Evolutionary conservation across 306 rosid genomes (phyloP), one percentile per base, ranked within the genome.

Genomic region (Aeschynomene evenia): DNA sequence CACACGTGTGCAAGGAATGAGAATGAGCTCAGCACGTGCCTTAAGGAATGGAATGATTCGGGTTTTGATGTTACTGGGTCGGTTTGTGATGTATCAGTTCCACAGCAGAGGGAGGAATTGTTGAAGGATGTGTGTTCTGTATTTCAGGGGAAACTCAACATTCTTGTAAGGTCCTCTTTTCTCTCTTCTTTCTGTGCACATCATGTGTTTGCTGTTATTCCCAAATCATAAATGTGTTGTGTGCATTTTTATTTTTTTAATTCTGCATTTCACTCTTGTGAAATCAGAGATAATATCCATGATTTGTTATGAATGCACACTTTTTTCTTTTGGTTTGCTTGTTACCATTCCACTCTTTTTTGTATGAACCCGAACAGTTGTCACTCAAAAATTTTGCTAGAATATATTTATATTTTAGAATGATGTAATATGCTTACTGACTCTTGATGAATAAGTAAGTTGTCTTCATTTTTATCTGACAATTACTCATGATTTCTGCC

Each of bases 101-200:
- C 86, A 42, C 74, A 66, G 10, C 90, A 84, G 76, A 82, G 90
- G 77, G 86, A 62, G 57, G 68, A 53, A n/a, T 68, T 88, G n/a
- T 82, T 88, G 87, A 83, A 81, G 16, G 54, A 45, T 20, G 95
- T 83, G 34, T 83, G 83, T 14, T 77, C 88, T 73, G 34, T 74
- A 55, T 88, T 88, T 80, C 69, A 82, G 14, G 92, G 89, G 42
- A 88, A 88, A 73, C 97, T 91, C 73, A 86, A 84, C 82, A 88
- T 88, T 76, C 90, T 87, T 70, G 90, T 86, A 79, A 85, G 81
- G 49, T 68, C 49, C 50, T 70, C 15, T 29, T 7, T 28, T 65
- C 4, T 45, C 39, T 19, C 65, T 36, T 22, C 9, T 45, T 43
- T 43, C 9, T 56, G 2, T 50, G 18, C 20, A 3, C 0, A 9